Percentiles rank a stretch among this genome's conserved stretches.
Conservation (phyloP, 257 asterid genomes). For the Rauvolfia tetraphylla region DNA sequence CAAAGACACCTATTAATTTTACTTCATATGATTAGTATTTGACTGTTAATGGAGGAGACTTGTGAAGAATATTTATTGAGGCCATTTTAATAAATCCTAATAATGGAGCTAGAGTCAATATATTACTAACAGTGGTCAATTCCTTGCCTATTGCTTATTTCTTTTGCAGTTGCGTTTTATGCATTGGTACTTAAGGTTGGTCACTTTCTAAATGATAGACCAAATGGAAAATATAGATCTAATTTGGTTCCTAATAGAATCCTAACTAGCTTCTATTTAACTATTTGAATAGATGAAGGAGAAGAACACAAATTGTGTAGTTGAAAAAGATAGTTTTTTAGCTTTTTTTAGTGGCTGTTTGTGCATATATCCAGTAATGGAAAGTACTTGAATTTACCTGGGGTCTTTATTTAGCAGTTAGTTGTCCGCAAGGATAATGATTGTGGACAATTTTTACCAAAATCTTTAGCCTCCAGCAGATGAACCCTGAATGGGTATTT, state of each 20-base stretch:
- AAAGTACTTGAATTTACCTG: conserved; percentile 3
- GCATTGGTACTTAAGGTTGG: background rate
- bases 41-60: background rate
- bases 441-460: conserved; percentile 96
- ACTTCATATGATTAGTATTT: background rate
- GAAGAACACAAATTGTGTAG: too few species aligned
- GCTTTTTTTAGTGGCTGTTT: background rate
- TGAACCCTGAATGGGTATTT: conserved; percentile 94
- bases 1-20: background rate
- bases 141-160: background rate
- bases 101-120: background rate
- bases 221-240: background rate
- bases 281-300: background rate
- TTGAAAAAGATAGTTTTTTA: too few species aligned
- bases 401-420: conserved; percentile 48
- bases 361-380: background rate
- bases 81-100: background rate
- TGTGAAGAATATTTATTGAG: background rate
- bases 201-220: background rate
- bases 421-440: conserved; percentile 75
- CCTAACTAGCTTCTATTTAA: background rate
- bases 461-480: conserved; percentile 89
- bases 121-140: background rate
- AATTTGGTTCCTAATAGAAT: background rate
- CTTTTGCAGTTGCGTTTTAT: background rate